Conservation (phyloP, 495 filamentous ascomycete species). For the Wilcoxina mikolae region DNA sequence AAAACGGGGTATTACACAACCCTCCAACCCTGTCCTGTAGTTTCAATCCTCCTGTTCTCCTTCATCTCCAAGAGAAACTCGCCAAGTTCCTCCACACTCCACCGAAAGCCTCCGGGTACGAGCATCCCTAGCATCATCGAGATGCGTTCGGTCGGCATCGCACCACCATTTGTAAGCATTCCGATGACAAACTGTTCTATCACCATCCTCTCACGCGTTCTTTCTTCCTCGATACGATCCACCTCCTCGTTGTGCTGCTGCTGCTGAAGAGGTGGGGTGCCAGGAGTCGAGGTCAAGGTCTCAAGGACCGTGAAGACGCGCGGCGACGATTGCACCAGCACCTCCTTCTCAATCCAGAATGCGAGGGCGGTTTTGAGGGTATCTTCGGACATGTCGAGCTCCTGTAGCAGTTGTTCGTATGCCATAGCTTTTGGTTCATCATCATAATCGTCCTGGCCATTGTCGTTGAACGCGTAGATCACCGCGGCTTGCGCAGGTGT, state of each 20-base stretch:
- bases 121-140: conserved; percentile 87
- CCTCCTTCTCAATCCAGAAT: conserved; percentile 72
- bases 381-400: conserved; percentile 47
- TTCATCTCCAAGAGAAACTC: conserved; percentile 45
- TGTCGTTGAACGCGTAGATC: conserved; percentile 65
- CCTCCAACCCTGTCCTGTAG: conserved; percentile 17
- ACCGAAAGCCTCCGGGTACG: conserved; percentile 73
- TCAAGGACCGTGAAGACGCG: conserved; percentile 52
- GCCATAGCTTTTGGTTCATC: background rate
- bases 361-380: conserved; percentile 62
- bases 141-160: conserved; percentile 67
- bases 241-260: conserved; percentile 36
- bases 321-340: conserved; percentile 46
- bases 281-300: conserved; percentile 37
- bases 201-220: conserved; percentile 59
- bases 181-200: conserved; percentile 84
- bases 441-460: conserved; percentile 16
- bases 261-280: conserved; percentile 30
- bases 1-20: too few species aligned
- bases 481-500: conserved; percentile 80
- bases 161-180: conserved; percentile 83
- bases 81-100: conserved; percentile 54
- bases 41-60: conserved; percentile 15
- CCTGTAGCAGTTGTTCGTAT: conserved; percentile 43
- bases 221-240: conserved; percentile 50